Percentiles rank a stretch among this genome's conserved stretches.
These are phyloP conservation scores for Trichosporon sp. DNA, from an alignment of 1,284 basidiomycete species.

Conservation along the genomic window DNA sequence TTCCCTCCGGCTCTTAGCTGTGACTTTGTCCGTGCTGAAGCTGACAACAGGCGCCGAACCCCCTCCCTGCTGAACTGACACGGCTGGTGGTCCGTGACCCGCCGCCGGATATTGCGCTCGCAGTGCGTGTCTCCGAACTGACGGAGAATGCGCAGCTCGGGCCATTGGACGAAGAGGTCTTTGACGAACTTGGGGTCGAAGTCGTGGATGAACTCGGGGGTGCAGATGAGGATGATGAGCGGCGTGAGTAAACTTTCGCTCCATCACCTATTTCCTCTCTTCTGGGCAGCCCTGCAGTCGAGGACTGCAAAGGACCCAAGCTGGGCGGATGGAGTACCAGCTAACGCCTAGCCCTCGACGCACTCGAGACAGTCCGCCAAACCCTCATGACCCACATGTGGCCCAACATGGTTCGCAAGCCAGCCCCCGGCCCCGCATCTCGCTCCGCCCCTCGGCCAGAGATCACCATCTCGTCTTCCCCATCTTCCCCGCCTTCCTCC, in stretches of 20 bases:
- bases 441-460: constrained; percentile 26
- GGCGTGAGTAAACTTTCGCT: constrained; percentile 40
- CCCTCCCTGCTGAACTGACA: constrained; percentile 39
- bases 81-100: constrained; percentile 39
- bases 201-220: constrained; percentile 43
- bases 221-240: constrained; percentile 49
- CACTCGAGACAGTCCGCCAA: constrained; percentile 45
- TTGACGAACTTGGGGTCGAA: constrained; percentile 50
- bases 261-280: not conserved
- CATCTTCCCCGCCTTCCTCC: no score
- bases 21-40: no score
- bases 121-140: constrained; percentile 29
- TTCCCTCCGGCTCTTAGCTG: not conserved
- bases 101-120: constrained; percentile 46
- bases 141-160: constrained; percentile 18
- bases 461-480: not conserved
- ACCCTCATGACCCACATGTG: constrained; percentile 54
- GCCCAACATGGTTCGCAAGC: constrained; percentile 46
- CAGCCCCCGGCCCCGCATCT: not conserved
- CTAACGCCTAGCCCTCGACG: constrained; percentile 38
- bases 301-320: not conserved
- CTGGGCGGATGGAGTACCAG: not conserved
- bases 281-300: no score
- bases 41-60: constrained; percentile 33
- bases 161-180: constrained; percentile 37